phyloP scores from a whole-genome alignment of 2,329 filamentous ascomycete genomes.

The Phoma herbarum region DNA sequence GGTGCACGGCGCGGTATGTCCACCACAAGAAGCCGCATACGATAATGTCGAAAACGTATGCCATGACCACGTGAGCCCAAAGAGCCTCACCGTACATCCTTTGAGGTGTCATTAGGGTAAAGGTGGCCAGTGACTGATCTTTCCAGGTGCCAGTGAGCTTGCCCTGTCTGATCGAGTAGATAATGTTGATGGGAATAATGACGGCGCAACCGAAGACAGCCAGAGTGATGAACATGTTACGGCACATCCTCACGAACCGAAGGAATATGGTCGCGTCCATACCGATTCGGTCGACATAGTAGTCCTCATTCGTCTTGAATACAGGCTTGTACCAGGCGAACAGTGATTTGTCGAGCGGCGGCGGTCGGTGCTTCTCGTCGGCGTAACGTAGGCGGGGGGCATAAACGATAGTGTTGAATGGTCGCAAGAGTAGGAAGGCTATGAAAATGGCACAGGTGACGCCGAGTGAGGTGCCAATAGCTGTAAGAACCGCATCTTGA shows the following conservation, averaged over 20 bases:
- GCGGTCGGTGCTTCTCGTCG: constrained; percentile 88
- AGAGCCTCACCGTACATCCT: constrained; percentile 59
- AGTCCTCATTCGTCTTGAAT: constrained; percentile 77
- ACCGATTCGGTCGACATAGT: constrained; percentile 82
- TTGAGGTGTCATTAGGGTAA: constrained; percentile 52
- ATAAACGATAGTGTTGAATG: constrained; percentile 91
- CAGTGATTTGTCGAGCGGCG: constrained; percentile 83
- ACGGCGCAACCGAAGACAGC: constrained; percentile 77
- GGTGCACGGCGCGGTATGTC: constrained; percentile 80
- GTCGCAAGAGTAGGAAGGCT: constrained; percentile 86
- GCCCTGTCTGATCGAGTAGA: constrained; percentile 25
- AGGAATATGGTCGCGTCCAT: constrained; percentile 93
- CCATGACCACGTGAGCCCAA: constrained; percentile 67
- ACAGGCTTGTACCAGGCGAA: constrained; percentile 88
- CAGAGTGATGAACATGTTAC: constrained; percentile 83
- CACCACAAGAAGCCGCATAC: constrained; percentile 85
- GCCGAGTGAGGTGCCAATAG: constrained; percentile 80
- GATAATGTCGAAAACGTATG: constrained; percentile 75
- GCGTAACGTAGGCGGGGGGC: constrained; percentile 93
- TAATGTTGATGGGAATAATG: constrained; percentile 82
- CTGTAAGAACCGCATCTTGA: constrained; percentile 75
- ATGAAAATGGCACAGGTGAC: constrained; percentile 78
- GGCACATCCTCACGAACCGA: constrained; percentile 87
- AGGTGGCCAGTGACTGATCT: constrained; percentile 22
- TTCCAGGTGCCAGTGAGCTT: constrained; percentile 21